Conservation (phyloP, 768 basidiomycete species). For the Filobasidium wieringae region DNA sequence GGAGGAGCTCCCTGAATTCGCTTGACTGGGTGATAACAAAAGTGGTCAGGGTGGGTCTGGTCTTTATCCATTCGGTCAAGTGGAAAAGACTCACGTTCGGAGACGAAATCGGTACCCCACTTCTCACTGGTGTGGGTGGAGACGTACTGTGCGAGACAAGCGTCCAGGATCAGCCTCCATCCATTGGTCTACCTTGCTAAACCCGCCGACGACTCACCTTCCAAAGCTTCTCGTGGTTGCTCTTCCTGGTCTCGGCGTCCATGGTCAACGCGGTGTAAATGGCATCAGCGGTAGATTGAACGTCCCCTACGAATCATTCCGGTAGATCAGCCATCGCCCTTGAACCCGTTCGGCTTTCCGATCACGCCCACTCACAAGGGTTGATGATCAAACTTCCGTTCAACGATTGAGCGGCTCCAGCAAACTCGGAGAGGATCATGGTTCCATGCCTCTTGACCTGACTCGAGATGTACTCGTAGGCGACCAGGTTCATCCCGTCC, state of each 20-base stretch:
- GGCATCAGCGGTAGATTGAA: slow-evolving; percentile 95
- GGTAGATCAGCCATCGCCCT: not conserved
- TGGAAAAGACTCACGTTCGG: slow-evolving; percentile 27
- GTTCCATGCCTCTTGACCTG: slow-evolving; percentile 86
- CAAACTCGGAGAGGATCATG: slow-evolving; percentile 97
- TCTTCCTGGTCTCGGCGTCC: slow-evolving; percentile 65
- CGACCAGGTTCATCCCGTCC: slow-evolving; percentile 98
- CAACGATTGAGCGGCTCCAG: slow-evolving; percentile 87
- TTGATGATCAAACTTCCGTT: slow-evolving; percentile 96
- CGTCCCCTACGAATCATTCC: slow-evolving; percentile 52
- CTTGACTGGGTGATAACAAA: slow-evolving; percentile 1
- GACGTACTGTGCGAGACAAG: slow-evolving; percentile 26
- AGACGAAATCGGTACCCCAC: slow-evolving; percentile 37
- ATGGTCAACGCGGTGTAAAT: slow-evolving; percentile 90
- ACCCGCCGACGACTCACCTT: slow-evolving; percentile 45
- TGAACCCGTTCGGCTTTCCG: not conserved
- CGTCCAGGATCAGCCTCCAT: not conserved
- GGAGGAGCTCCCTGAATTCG: slow-evolving; percentile 15
- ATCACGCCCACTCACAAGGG: slow-evolving; percentile 45
- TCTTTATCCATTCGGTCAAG: not conserved
- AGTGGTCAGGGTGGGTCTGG: not conserved
- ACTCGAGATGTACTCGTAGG: slow-evolving; percentile 95
- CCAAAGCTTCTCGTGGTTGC: slow-evolving; percentile 90
- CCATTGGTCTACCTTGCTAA: not conserved
- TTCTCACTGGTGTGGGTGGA: slow-evolving; percentile 38